Evolutionary conservation across 2,329 filamentous ascomycete species (phyloP).

Genomic region (Lecanicillium sp.): DNA sequence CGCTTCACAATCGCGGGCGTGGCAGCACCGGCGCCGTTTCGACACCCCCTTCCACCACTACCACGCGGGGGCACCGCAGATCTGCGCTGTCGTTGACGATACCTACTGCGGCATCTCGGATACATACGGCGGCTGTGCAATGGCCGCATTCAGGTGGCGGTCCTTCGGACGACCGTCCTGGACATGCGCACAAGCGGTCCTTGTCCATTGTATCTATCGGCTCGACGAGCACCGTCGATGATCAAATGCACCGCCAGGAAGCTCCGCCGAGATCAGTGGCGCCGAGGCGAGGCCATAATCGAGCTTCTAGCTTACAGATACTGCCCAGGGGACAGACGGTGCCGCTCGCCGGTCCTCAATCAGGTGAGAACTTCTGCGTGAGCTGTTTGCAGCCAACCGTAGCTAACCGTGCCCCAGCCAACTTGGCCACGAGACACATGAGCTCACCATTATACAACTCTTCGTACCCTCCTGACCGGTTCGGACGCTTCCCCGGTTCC

Average conservation of each 20-base stretch:
- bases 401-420: constrained; percentile 3
- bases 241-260: constrained; percentile 35
- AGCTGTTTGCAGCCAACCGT: background rate
- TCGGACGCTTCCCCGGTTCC: constrained; percentile 31
- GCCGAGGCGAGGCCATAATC: constrained; percentile 57
- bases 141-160: constrained; percentile 31
- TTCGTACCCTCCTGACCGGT: constrained; percentile 45
- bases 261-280: constrained; percentile 36
- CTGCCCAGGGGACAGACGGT: constrained; percentile 36
- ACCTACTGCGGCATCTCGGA: constrained; percentile 36
- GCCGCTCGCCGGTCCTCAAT: constrained; percentile 21
- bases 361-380: constrained; percentile 26
- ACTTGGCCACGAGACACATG: constrained; percentile 28
- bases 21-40: constrained; percentile 32
- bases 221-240: constrained; percentile 42
- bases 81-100: constrained; percentile 59
- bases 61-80: constrained; percentile 49
- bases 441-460: constrained; percentile 47
- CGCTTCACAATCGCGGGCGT: constrained; percentile 34
- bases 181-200: constrained; percentile 65
- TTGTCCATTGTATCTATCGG: constrained; percentile 78
- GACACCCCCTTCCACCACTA: constrained; percentile 32
- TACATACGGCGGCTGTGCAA: constrained; percentile 38
- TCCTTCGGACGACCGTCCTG: constrained; percentile 22
- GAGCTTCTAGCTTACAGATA: constrained; percentile 78